Evolutionary conservation across 768 basidiomycete species (phyloP), one percentile per base, ranked within the genome.

Genomic region (Amanita pallidorosea): DNA sequence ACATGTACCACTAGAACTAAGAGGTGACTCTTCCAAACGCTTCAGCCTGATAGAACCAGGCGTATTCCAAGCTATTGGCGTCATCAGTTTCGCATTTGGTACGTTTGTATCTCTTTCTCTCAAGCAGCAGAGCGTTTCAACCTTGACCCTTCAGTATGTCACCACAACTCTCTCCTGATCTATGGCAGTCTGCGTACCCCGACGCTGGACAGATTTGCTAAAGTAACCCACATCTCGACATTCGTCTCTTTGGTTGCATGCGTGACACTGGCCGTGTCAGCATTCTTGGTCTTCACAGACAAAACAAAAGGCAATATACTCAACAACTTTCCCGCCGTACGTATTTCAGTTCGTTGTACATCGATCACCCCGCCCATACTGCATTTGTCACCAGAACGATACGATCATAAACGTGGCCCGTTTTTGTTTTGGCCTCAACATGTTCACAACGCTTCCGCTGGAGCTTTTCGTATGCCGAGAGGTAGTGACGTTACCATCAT

Each of bases 391-490:
- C 47, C 51, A 88, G 81, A 73, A 76, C 55, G 89, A 95, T 60
- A 79, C 83, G n/a, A 58, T 97, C 52, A 96, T 98, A 69, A 98
- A 98, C 60, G 72, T 98, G 47, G 96, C 96, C 2, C 78, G 96
- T 13, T 89, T 96, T 57, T 92, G 88, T 61, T 92, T 94, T 61
- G 93, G 92, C 9, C 64, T 93, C 56, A 96, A 95, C 66, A 99
- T 98, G 96, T 96, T 97, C 60, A 94, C 94, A 1, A 99, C 96
- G 0, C 79, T 97, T 18, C 96, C 96, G 1, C 72, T 99, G 36
- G 96, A 99, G 59, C 71, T 93, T 12, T 99, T 98, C 63, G 96
- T 99, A 22, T 99, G 96, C 61, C 79, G 96, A 69, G 96, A 99
- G 74, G 92, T 88, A 49, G 7, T 62, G 55, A 41, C 47, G 34